These are phyloP conservation scores for Monascus purpureus DNA, from an alignment of 495 filamentous ascomycete species.

Conservation along the genomic window DNA sequence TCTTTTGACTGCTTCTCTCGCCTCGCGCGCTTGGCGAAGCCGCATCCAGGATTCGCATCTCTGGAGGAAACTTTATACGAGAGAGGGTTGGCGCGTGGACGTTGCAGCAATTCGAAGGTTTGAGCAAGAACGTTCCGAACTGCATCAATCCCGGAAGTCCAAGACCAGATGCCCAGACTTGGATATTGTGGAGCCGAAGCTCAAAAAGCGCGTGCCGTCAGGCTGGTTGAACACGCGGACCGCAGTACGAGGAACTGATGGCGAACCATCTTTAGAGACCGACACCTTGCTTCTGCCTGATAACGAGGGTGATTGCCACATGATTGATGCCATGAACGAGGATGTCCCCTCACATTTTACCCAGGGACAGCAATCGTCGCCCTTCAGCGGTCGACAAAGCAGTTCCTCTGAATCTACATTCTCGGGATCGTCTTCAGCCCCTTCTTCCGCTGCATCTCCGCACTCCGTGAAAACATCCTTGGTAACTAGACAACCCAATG, in stretches of 20 bases:
- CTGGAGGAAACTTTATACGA: slow-evolving; percentile 68
- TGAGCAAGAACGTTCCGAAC: slow-evolving; percentile 44
- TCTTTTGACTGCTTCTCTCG: slow-evolving; percentile 60
- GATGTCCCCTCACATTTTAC: slow-evolving; percentile 4
- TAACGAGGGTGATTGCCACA: slow-evolving; percentile 31
- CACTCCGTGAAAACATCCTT: slow-evolving; percentile 19
- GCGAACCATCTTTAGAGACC: slow-evolving; percentile 19
- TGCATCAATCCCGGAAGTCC: slow-evolving; percentile 30
- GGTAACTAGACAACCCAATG: slow-evolving; percentile 18
- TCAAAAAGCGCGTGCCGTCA: slow-evolving; percentile 37
- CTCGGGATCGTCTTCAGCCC: slow-evolving; percentile 3
- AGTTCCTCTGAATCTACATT: slow-evolving; percentile 1
- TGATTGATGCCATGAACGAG: slow-evolving; percentile 27
- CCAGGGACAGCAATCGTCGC: slow-evolving; percentile 1
- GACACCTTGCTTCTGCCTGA: slow-evolving; percentile 17
- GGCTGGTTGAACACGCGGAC: slow-evolving; percentile 25
- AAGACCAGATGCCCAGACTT: slow-evolving; percentile 28
- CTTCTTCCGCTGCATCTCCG: slow-evolving; percentile 7
- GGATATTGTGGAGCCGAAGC: slow-evolving; percentile 32
- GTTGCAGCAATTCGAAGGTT: slow-evolving; percentile 47
- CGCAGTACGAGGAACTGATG: slow-evolving; percentile 1
- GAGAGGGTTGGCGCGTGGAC: slow-evolving; percentile 75
- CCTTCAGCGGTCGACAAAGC: neutral
- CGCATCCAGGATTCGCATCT: slow-evolving; percentile 72
- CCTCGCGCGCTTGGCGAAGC: slow-evolving; percentile 69